A percentile compares a stretch with the other conserved stretches of the same genome.
phyloP scores from a whole-genome alignment of 2,329 filamentous ascomycete genomes.

The Exophiala viscosa region DNA sequence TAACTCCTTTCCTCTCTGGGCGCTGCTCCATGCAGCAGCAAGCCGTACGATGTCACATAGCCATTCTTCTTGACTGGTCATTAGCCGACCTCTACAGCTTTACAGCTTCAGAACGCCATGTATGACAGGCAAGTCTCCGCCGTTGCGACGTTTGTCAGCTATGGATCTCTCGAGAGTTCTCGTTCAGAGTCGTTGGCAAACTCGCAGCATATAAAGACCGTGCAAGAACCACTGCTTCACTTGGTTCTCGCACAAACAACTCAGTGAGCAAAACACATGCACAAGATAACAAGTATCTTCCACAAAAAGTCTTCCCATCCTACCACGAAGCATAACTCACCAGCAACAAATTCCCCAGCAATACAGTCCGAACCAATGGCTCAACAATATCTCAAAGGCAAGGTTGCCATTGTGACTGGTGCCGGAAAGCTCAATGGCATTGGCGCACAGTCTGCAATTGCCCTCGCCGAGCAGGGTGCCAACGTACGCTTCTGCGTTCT shows the following conservation, averaged over 20 bases:
- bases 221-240: too few relatives aligned
- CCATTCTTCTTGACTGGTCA: too few relatives aligned
- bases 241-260: background rate
- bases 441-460: conserved; percentile 20
- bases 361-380: conserved; percentile 3
- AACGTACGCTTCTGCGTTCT: conserved; percentile 5
- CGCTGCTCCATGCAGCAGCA: too few relatives aligned
- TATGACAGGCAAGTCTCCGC: background rate
- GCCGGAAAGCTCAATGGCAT: conserved; percentile 31
- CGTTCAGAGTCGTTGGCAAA: too few relatives aligned
- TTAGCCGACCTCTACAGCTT: background rate
- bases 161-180: background rate
- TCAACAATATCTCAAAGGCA: conserved; percentile 22
- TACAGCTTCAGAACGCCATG: background rate
- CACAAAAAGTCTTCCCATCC: background rate
- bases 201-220: too few relatives aligned
- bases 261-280: background rate
- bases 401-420: conserved; percentile 31
- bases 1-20: too few relatives aligned
- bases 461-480: conserved; percentile 21
- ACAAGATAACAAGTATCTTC: background rate
- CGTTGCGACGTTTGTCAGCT: background rate
- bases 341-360: background rate
- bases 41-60: too few relatives aligned
- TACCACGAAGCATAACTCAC: background rate